Evolutionary conservation across 768 basidiomycete genomes (phyloP).

Genomic region (Plicaturopsis crispa): DNA sequence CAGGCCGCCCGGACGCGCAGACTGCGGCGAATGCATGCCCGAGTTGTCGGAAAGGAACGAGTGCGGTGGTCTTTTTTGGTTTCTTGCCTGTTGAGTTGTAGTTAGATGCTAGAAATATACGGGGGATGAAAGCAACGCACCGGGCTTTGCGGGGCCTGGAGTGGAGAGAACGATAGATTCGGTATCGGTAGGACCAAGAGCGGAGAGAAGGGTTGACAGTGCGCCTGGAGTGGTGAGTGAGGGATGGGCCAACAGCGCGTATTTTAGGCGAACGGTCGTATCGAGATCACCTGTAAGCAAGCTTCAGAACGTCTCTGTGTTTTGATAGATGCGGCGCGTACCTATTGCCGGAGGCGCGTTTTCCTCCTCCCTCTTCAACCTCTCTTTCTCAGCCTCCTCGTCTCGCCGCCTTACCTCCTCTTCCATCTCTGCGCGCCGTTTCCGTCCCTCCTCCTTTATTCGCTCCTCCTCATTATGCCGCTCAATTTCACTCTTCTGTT

Average conservation of each 20-base stretch:
- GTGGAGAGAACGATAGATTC: conserved; percentile 61
- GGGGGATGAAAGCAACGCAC: too few relatives aligned
- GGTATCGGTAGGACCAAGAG: conserved; percentile 58
- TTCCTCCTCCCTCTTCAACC: conserved; percentile 35
- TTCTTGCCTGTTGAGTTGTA: conserved; percentile 48
- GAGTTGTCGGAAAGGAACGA: conserved; percentile 72
- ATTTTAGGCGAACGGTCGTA: conserved; percentile 73
- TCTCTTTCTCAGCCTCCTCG: conserved; percentile 21
- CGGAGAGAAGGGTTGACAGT: conserved; percentile 42
- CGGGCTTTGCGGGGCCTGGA: too few relatives aligned
- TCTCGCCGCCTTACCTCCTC: conserved; percentile 37
- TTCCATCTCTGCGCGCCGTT: conserved; percentile 60
- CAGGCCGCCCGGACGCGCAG: conserved; percentile 45
- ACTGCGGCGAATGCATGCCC: conserved; percentile 73
- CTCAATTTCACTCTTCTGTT: conserved; percentile 46
- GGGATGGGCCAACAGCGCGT: conserved; percentile 49
- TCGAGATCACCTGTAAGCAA: conserved; percentile 46
- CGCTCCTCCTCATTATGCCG: conserved; percentile 57
- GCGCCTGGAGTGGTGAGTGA: conserved; percentile 42
- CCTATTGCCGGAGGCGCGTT: conserved; percentile 57
- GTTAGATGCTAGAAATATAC: conserved; percentile 53
- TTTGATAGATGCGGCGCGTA: too few relatives aligned
- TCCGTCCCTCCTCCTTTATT: conserved; percentile 69
- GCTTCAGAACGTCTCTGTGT: too few relatives aligned
- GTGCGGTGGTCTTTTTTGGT: conserved; percentile 62